Evolutionary conservation across 805 yeast species (phyloP), one percentile per base, ranked within the genome.

Genomic region (Candida anglica): DNA sequence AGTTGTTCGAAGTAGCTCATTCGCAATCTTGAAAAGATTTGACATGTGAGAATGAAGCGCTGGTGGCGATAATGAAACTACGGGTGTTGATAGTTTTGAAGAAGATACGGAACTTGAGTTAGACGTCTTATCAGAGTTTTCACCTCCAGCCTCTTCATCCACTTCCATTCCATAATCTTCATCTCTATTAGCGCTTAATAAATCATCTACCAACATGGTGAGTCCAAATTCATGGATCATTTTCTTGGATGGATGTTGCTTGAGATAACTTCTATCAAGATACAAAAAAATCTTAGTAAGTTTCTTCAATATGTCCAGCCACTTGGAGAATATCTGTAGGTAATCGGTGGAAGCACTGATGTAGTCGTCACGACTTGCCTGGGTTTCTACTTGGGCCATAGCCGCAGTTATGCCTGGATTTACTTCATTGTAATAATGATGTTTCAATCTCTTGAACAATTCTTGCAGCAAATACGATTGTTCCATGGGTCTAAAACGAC

Each of bases 181-280:
- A 19, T 10, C 22, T 19, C 22, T 10, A 19, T 10, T 6, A 7
- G 6, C n/a, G n/a, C n/a, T n/a, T n/a, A n/a, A n/a, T n/a, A 43
- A 16, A 23, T 34, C 42, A 9, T 50, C 43, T 3, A 48, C 37
- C 27, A 53, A 50, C n/a, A 51, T 37, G 9, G 30, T 37, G 7
- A 46, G 26, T 1, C 68, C 67, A 28, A 37, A 40, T 30, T 53
- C 48, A 21, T 45, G 21, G 6, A 64, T 58, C 30, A 51, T 46
- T 17, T 40, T 37, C 31, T 53, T 54, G n/a, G 40, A 38, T 3
- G 62, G 57, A 34, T 63, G 69, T 21, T 45, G 58, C 24, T 50
- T 42, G 10, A 65, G 48, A 34, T 66, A 66, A 14, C 52, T 44
- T 24, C 62, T 40, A 44, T 66, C 72, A 30, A 64, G 39, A 32